A percentile compares a stretch with the other conserved stretches of the same genome.
Conservation (phyloP, 371 early-diverging fungal genomes). For the Mortierella sp. region DNA sequence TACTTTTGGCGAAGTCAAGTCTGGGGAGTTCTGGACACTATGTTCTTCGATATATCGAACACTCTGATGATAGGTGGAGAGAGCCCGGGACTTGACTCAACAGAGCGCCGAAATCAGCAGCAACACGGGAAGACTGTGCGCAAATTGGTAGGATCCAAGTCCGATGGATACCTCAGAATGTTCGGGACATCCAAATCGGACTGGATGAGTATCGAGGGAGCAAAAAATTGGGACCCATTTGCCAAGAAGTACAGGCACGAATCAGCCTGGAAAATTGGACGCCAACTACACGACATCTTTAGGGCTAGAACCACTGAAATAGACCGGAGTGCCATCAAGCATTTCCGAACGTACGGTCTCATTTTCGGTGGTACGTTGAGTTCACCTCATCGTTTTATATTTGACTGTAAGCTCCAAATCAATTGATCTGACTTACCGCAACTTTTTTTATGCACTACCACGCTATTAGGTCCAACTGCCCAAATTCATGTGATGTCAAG, state of each 20-base stretch:
- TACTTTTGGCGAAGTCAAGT: slow-evolving; percentile 21
- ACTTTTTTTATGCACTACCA: not conserved
- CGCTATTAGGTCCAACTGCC: slow-evolving; percentile 9
- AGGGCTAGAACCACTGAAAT: slow-evolving; percentile 7
- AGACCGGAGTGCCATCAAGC: slow-evolving; percentile 1
- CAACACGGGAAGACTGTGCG: slow-evolving; percentile 3
- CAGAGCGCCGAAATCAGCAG: slow-evolving; percentile 3
- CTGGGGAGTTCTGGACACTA: slow-evolving; percentile 20
- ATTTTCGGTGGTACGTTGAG: slow-evolving; percentile 6
- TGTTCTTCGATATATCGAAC: slow-evolving; percentile 23
- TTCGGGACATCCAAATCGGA: slow-evolving; percentile 10
- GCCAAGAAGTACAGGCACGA: slow-evolving; percentile 8
- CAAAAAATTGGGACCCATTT: slow-evolving; percentile 5
- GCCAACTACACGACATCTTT: slow-evolving; percentile 7
- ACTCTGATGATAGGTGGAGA: slow-evolving; percentile 4
- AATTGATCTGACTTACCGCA: slow-evolving; percentile 1
- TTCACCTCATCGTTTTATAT: not conserved
- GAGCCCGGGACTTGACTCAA: slow-evolving; percentile 3
- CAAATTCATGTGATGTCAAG: slow-evolving; percentile 13
- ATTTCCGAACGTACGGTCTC: slow-evolving; percentile 5
- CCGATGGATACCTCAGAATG: slow-evolving; percentile 11
- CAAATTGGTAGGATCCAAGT: slow-evolving; percentile 6
- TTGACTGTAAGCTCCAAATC: not conserved
- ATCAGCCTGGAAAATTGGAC: slow-evolving; percentile 8
- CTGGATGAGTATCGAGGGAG: slow-evolving; percentile 11